phyloP scores from a whole-genome alignment of 306 rosid genomes.

The Medicago arabica region DNA sequence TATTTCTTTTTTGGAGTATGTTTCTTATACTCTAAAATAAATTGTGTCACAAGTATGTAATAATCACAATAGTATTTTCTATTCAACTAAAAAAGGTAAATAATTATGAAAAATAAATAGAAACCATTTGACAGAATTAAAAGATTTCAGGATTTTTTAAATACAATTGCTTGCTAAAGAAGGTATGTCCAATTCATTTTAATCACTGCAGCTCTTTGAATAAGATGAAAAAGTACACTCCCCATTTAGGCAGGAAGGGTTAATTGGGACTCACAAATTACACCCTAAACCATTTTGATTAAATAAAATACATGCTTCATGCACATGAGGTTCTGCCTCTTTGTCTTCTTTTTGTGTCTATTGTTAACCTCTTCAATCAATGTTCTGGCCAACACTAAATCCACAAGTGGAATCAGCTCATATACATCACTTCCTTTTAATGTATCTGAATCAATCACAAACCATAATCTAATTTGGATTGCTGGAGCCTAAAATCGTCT shows the following conservation, averaged over 20 bases:
- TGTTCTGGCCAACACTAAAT: conserved; percentile 35
- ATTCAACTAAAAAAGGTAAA: background rate
- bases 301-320: conserved; percentile 32
- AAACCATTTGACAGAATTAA: conserved; percentile 20
- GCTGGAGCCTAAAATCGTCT: conserved; percentile 54
- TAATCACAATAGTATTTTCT: background rate
- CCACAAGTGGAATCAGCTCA: conserved; percentile 33
- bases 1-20: too few relatives aligned
- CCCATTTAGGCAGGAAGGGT: conserved; percentile 31
- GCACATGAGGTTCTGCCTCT: conserved; percentile 25
- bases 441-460: conserved; percentile 21
- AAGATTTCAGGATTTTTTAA: background rate
- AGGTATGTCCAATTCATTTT: conserved; percentile 26
- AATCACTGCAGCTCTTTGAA: conserved; percentile 24
- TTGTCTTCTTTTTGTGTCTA: background rate
- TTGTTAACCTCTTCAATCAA: conserved; percentile 16
- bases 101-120: background rate
- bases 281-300: conserved; percentile 29
- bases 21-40: too few relatives aligned
- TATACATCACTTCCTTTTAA: conserved; percentile 13
- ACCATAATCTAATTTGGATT: conserved; percentile 21
- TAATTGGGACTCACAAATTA: conserved; percentile 19
- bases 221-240: conserved; percentile 15
- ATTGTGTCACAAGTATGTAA: too few relatives aligned
- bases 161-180: conserved; percentile 28